phyloP scores from a whole-genome alignment of 495 filamentous ascomycete species.

The Penicillium maclennaniae region DNA sequence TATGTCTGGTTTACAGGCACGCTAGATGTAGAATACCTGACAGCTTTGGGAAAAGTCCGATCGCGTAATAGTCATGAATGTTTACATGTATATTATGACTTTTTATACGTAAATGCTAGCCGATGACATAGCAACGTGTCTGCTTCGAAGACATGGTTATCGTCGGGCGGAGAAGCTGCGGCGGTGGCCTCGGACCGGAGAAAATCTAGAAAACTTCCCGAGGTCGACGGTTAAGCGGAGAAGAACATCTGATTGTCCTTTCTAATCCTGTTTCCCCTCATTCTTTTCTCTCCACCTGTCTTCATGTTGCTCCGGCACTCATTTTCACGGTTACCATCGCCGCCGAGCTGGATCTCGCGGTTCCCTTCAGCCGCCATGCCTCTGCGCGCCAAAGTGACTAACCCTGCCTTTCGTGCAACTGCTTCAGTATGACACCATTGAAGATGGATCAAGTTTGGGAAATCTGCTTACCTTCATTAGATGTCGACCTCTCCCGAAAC shows the following conservation, averaged over 20 bases:
- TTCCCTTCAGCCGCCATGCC: slow-evolving; percentile 63
- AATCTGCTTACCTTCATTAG: slow-evolving; percentile 32
- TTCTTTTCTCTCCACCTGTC: slow-evolving; percentile 17
- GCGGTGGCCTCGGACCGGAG: slow-evolving; percentile 23
- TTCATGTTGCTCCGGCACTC: slow-evolving; percentile 54
- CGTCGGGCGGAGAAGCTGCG: slow-evolving; percentile 19
- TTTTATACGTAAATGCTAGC: slow-evolving; percentile 2
- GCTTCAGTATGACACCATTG: slow-evolving; percentile 33
- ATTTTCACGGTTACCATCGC: slow-evolving; percentile 40
- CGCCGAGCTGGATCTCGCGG: slow-evolving; percentile 55
- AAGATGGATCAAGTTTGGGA: neutral
- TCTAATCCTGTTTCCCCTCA: slow-evolving; percentile 15
- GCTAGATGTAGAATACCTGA: neutral
- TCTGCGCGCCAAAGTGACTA: slow-evolving; percentile 75
- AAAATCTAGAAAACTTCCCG: slow-evolving; percentile 31
- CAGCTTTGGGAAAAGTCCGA: neutral
- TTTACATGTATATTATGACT: no score
- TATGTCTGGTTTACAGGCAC: neutral
- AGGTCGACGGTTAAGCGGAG: slow-evolving; percentile 32
- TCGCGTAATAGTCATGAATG: no score
- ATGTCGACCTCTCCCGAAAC: slow-evolving; percentile 52
- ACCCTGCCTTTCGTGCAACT: slow-evolving; percentile 53
- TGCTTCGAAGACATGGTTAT: neutral
- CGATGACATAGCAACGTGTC: neutral
- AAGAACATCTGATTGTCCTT: slow-evolving; percentile 28